phyloP scores from a whole-genome alignment of 306 rosid species.

The Acacia crassicarpa region DNA sequence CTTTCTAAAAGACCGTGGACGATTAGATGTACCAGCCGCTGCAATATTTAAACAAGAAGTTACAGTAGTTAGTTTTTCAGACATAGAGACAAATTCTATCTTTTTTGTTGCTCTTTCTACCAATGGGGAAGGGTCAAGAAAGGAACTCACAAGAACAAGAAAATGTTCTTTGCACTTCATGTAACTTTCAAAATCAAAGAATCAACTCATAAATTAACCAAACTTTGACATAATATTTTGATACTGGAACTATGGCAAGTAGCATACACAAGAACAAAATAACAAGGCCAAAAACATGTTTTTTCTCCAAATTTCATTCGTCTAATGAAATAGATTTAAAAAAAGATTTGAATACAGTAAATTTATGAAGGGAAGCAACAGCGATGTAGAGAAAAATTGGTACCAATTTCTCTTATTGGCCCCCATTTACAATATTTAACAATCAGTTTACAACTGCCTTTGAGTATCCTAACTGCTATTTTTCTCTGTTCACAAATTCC shows the following conservation, averaged over 20 bases:
- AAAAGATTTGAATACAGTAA: background rate
- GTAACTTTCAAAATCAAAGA: background rate
- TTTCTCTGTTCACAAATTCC: background rate
- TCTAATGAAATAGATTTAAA: background rate
- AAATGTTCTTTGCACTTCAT: background rate
- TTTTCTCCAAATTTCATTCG: background rate
- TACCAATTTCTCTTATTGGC: background rate
- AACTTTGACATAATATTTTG: background rate
- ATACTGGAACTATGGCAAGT: background rate
- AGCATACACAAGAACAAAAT: background rate
- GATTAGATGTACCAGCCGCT: constrained; percentile 87
- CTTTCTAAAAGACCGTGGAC: constrained; percentile 74
- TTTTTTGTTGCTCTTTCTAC: background rate
- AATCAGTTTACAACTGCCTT: background rate
- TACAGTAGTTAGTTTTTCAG: background rate
- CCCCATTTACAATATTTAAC: background rate
- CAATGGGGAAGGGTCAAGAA: background rate
- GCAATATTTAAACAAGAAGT: constrained; percentile 39
- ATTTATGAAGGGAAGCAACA: background rate
- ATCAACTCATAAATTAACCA: background rate
- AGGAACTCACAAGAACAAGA: background rate
- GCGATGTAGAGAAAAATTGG: background rate
- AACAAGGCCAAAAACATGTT: background rate
- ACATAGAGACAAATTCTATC: background rate
- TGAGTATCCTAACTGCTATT: background rate